These are phyloP conservation scores for Farysia itapuensis DNA, from an alignment of 1,284 basidiomycete genomes.

Conservation along the genomic window DNA sequence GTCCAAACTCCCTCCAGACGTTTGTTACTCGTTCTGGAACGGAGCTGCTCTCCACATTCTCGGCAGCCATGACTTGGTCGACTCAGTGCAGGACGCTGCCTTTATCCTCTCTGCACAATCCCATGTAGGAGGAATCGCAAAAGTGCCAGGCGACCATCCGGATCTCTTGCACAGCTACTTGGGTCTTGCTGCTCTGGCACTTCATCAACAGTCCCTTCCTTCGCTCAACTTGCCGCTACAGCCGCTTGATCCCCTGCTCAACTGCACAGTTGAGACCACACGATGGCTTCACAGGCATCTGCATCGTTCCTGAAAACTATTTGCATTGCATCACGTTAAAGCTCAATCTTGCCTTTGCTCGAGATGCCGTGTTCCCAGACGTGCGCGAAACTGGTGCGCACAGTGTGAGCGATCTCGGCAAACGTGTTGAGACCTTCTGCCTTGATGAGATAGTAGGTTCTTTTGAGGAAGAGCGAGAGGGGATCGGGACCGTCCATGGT, in stretches of 20 bases:
- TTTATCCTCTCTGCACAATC: slow-evolving; percentile 49
- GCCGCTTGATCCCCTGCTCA: neutral
- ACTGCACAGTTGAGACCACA: neutral
- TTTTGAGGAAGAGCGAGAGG: slow-evolving; percentile 2
- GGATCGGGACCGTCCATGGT: slow-evolving; percentile 46
- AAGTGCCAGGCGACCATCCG: slow-evolving; percentile 45
- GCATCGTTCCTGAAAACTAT: neutral
- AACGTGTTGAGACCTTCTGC: slow-evolving; percentile 2
- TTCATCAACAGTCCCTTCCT: slow-evolving; percentile 20
- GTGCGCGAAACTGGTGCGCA: slow-evolving; percentile 4
- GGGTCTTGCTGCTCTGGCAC: slow-evolving; percentile 39
- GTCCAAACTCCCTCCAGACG: slow-evolving; percentile 40
- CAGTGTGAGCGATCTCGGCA: slow-evolving; percentile 8
- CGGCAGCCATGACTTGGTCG: slow-evolving; percentile 26
- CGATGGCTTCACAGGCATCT: neutral
- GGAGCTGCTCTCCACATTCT: slow-evolving; percentile 45
- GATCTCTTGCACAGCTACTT: slow-evolving; percentile 57
- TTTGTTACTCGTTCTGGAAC: slow-evolving; percentile 59
- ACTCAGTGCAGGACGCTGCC: slow-evolving; percentile 23
- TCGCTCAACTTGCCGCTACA: neutral
- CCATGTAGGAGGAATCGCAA: slow-evolving; percentile 49
- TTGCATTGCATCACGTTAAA: slow-evolving; percentile 53
- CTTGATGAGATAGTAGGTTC: slow-evolving; percentile 1
- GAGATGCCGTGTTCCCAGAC: slow-evolving; percentile 13
- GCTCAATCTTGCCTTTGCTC: slow-evolving; percentile 8